phyloP scores from a whole-genome alignment of 78 protist species.

The Polysphondylium violaceum region DNA sequence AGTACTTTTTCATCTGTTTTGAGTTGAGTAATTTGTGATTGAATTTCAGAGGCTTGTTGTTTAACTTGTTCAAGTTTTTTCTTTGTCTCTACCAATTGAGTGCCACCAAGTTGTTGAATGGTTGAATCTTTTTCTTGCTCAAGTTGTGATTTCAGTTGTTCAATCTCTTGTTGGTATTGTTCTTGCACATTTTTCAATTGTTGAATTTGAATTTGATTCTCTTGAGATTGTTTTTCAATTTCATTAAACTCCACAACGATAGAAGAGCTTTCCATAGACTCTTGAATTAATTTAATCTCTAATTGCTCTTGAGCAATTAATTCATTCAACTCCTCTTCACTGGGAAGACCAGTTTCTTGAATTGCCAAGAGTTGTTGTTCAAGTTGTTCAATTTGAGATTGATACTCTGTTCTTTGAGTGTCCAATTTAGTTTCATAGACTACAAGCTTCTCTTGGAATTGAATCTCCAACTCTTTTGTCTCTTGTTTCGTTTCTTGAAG shows the following conservation, averaged over 20 bases:
- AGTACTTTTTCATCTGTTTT: conserved; percentile 45
- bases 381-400: conserved; percentile 7
- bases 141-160: not conserved
- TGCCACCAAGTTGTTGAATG: conserved; percentile 3
- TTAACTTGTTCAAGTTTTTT: conserved; percentile 18
- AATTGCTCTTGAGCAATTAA: conserved; percentile 3
- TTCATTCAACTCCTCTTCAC: conserved; percentile 11
- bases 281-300: conserved; percentile 1
- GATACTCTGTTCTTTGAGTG: conserved; percentile 8
- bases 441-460: conserved; percentile 24
- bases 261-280: not conserved
- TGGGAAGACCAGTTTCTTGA: not conserved
- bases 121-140: conserved; percentile 17
- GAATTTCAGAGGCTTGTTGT: not conserved
- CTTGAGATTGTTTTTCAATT: not conserved
- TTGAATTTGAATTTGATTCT: not conserved
- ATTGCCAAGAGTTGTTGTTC: conserved; percentile 22
- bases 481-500: conserved; percentile 5
- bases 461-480: not conserved
- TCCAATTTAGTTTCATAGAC: not conserved
- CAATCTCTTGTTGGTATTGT: not conserved
- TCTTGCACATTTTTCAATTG: not conserved
- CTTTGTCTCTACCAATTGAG: conserved; percentile 38
- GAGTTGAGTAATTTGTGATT: conserved; percentile 2
- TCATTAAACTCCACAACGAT: not conserved